A percentile compares a stretch with the other conserved stretches of the same genome.
Evolutionary conservation across 2,329 filamentous ascomycete species (phyloP).

Genomic region (Pezicula radicicola): DNA sequence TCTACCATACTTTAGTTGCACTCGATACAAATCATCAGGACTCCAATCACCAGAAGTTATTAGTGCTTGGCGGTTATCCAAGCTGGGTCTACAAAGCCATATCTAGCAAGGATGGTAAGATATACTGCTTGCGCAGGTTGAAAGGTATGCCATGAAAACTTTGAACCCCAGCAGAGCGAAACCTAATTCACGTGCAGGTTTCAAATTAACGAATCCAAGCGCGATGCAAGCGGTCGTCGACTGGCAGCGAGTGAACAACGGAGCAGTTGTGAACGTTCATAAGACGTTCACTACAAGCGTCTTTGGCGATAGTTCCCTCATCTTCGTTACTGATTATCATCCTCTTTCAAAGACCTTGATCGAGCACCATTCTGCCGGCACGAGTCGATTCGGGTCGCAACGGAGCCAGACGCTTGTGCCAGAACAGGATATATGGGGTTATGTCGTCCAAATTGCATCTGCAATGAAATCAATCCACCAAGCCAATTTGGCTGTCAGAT

Average conservation of each 20-base stretch:
- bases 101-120: conserved; percentile 81
- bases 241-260: conserved; percentile 84
- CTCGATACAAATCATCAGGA: conserved; percentile 70
- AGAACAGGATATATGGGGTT: conserved; percentile 84
- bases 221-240: conserved; percentile 82
- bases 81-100: conserved; percentile 96
- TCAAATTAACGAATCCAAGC: conserved; percentile 82
- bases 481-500: conserved; percentile 76
- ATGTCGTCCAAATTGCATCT: conserved; percentile 86
- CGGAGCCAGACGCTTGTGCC: conserved; percentile 40
- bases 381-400: conserved; percentile 33
- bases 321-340: conserved; percentile 92
- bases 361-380: conserved; percentile 66
- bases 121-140: conserved; percentile 83
- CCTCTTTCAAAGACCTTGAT: conserved; percentile 86
- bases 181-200: conserved; percentile 48
- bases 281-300: conserved; percentile 91
- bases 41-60: conserved; percentile 60
- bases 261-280: conserved; percentile 79
- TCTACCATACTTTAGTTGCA: conserved; percentile 89
- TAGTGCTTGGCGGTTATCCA: conserved; percentile 81
- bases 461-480: conserved; percentile 84
- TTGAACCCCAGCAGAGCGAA: neutral
- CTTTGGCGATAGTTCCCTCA: conserved; percentile 91
- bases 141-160: conserved; percentile 53